These are phyloP conservation scores for Aspergillus fischeri DNA, from an alignment of 2,329 filamentous ascomycete species.

Conservation along the genomic window DNA sequence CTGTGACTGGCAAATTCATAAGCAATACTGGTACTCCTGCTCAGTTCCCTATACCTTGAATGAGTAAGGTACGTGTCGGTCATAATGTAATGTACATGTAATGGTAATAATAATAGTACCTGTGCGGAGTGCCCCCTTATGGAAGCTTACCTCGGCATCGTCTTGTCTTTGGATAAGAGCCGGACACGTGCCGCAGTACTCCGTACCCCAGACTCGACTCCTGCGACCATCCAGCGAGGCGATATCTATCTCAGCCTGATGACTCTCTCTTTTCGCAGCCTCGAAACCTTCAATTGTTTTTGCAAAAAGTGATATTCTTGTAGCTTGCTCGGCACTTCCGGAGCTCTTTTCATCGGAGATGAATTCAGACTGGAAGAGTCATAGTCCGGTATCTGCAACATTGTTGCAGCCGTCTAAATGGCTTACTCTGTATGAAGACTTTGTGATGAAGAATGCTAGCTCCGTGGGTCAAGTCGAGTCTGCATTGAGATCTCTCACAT, in stretches of 20 bases:
- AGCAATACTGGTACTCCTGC: neutral
- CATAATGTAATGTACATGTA: neutral
- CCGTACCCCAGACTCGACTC: conserved; percentile 3
- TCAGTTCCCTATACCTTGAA: neutral
- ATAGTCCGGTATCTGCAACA: conserved; percentile 25
- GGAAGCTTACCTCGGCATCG: conserved; percentile 21
- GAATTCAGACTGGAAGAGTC: conserved; percentile 28
- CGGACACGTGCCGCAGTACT: conserved; percentile 20
- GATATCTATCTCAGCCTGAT: neutral
- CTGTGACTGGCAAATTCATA: neutral
- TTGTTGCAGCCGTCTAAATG: conserved; percentile 38
- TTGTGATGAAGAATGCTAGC: conserved; percentile 91
- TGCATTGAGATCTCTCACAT: conserved; percentile 84
- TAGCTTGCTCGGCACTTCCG: neutral
- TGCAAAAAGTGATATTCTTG: neutral
- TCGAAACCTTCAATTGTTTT: conserved; percentile 1
- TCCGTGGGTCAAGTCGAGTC: conserved; percentile 95
- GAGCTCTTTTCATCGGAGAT: conserved; percentile 20
- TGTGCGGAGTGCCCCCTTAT: neutral
- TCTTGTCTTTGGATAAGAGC: conserved; percentile 23
- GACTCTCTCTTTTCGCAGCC: neutral
- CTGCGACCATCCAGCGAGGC: neutral
- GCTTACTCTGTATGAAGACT: conserved; percentile 54
- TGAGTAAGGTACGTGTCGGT: neutral
- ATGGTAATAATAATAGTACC: no score